Evolutionary conservation across 2,329 filamentous ascomycete genomes (phyloP).

Genomic region (Dendrostoma leiphaemia): DNA sequence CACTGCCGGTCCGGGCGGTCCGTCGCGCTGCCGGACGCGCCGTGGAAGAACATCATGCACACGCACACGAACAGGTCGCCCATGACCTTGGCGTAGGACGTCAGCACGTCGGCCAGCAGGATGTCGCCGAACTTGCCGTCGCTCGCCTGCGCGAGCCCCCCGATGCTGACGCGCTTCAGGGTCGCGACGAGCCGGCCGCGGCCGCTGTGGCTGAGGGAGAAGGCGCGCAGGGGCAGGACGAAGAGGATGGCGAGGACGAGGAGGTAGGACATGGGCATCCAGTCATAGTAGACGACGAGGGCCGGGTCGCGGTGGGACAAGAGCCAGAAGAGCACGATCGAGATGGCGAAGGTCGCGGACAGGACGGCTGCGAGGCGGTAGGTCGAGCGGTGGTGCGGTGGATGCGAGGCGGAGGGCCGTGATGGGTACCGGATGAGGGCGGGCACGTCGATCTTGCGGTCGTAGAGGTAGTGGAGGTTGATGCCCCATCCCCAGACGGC

Average conservation of each 20-base stretch:
- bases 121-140: slow-evolving; percentile 96
- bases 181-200: slow-evolving; percentile 73
- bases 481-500: slow-evolving; percentile 94
- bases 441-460: slow-evolving; percentile 82
- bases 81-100: slow-evolving; percentile 89
- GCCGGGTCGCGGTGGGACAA: slow-evolving; percentile 69
- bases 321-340: slow-evolving; percentile 79
- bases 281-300: slow-evolving; percentile 75
- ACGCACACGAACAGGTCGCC: slow-evolving; percentile 84
- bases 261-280: slow-evolving; percentile 83
- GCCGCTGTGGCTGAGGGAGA: slow-evolving; percentile 62
- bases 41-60: slow-evolving; percentile 78
- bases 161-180: slow-evolving; percentile 75
- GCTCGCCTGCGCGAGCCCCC: slow-evolving; percentile 79
- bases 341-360: slow-evolving; percentile 66
- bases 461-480: slow-evolving; percentile 84
- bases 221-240: slow-evolving; percentile 66
- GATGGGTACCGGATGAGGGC: slow-evolving; percentile 82
- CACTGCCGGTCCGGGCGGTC: slow-evolving; percentile 78
- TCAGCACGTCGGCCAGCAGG: slow-evolving; percentile 88
- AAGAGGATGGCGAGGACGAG: slow-evolving; percentile 69
- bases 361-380: slow-evolving; percentile 83
- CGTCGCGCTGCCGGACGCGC: slow-evolving; percentile 68
- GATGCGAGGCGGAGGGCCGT: slow-evolving; percentile 67
- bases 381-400: slow-evolving; percentile 75